These are phyloP conservation scores for Calocybe gangraenosa DNA, from an alignment of 768 basidiomycete species.

Conservation along the genomic window DNA sequence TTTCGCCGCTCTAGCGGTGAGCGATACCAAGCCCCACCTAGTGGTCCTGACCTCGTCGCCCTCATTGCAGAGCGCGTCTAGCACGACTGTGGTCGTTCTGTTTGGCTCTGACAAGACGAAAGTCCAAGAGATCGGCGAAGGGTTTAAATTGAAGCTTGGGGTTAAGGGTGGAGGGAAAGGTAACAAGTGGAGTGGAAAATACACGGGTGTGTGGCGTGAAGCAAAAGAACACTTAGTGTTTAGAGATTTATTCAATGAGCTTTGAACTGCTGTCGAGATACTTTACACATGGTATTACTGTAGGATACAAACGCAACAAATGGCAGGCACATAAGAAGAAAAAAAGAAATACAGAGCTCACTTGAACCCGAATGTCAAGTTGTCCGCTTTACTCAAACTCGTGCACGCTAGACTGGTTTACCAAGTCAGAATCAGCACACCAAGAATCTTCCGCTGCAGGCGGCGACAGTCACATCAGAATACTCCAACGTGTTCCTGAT, in stretches of 20 bases:
- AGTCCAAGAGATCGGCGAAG: slow-evolving; percentile 57
- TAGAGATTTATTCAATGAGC: slow-evolving; percentile 31
- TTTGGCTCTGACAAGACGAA: slow-evolving; percentile 55
- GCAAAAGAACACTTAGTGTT: slow-evolving; percentile 37
- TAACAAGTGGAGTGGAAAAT: slow-evolving; percentile 72
- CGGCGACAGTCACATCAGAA: no score
- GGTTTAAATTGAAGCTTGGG: slow-evolving; percentile 49
- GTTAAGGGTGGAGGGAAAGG: slow-evolving; percentile 82
- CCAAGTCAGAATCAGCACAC: no score
- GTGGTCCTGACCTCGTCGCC: slow-evolving; percentile 58
- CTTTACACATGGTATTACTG: no score
- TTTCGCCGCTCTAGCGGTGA: slow-evolving; percentile 27
- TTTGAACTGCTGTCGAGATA: slow-evolving; percentile 18
- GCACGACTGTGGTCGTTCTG: slow-evolving; percentile 53
- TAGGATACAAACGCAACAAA: no score
- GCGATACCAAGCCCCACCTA: slow-evolving; percentile 4
- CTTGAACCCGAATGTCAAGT: no score
- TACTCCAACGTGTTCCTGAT: no score
- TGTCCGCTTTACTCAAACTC: slow-evolving; percentile 3
- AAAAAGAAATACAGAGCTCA: no score
- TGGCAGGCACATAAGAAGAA: no score
- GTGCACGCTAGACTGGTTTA: background rate
- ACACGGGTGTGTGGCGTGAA: slow-evolving; percentile 58
- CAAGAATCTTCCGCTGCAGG: no score
- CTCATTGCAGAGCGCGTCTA: slow-evolving; percentile 45